Conservation (phyloP, 2,329 filamentous ascomycete genomes). For the Sporothrix dimorphospora region DNA sequence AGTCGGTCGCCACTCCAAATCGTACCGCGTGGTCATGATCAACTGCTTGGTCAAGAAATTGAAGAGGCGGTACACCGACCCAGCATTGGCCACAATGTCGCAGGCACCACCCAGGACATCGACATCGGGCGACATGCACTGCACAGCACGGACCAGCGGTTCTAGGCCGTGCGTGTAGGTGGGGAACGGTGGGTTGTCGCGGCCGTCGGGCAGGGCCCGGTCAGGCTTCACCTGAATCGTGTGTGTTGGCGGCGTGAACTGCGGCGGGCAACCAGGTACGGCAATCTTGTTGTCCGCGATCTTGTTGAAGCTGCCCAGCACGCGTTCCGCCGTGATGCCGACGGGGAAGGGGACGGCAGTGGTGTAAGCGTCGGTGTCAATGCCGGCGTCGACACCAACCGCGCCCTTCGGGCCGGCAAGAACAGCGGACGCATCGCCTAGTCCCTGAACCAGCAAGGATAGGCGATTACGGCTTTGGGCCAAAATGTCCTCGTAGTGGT, state of each 20-base stretch:
- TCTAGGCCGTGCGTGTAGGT: slow-evolving; percentile 34
- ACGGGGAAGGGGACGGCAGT: neutral
- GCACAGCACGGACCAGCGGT: slow-evolving; percentile 34
- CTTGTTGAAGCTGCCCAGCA: slow-evolving; percentile 37
- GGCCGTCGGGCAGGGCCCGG: neutral
- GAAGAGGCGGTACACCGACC: slow-evolving; percentile 35
- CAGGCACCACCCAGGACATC: slow-evolving; percentile 22
- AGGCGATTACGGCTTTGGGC: neutral
- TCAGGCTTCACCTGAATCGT: neutral
- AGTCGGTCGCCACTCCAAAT: slow-evolving; percentile 31
- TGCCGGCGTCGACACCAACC: neutral
- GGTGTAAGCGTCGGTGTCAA: neutral
- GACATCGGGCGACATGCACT: slow-evolving; percentile 28
- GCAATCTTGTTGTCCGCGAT: slow-evolving; percentile 34
- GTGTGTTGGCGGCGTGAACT: slow-evolving; percentile 30
- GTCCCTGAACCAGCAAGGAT: neutral
- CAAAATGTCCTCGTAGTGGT: too few species aligned
- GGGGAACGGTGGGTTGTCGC: slow-evolving; percentile 10
- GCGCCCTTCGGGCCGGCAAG: neutral
- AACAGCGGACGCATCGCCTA: neutral
- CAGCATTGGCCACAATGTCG: slow-evolving; percentile 35
- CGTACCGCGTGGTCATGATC: slow-evolving; percentile 26
- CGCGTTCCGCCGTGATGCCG: neutral
- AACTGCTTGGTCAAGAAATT: slow-evolving; percentile 26
- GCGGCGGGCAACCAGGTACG: slow-evolving; percentile 35